Conservation (phyloP, 768 basidiomycete species). For the Glaciozyma martinii region DNA sequence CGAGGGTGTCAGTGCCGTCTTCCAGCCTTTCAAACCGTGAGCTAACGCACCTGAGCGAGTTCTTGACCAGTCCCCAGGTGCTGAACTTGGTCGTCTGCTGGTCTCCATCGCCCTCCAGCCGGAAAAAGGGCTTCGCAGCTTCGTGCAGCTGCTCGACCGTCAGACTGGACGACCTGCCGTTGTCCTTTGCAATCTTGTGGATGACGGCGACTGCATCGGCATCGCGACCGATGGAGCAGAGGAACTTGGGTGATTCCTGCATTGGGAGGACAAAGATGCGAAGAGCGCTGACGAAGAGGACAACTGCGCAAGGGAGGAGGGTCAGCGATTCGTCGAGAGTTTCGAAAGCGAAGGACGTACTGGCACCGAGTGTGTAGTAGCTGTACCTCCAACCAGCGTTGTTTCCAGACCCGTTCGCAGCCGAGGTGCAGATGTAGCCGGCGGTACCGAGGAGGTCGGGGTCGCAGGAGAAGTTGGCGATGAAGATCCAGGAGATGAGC, state of each 20-base stretch:
- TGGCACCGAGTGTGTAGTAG: constrained; percentile 18
- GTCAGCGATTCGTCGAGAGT: neutral
- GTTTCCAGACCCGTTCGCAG: constrained; percentile 25
- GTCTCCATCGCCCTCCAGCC: constrained; percentile 5
- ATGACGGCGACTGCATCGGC: constrained; percentile 51
- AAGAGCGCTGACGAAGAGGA: constrained; percentile 49
- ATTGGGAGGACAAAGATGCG: constrained; percentile 54
- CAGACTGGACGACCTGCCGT: constrained; percentile 46
- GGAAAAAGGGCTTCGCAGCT: constrained; percentile 17
- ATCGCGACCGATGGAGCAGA: constrained; percentile 52
- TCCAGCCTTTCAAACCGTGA: too few relatives aligned
- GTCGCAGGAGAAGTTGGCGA: constrained; percentile 51
- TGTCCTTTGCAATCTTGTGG: constrained; percentile 47
- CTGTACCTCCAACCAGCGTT: constrained; percentile 59
- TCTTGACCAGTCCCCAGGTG: neutral
- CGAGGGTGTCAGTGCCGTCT: too few relatives aligned
- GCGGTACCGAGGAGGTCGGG: constrained; percentile 32
- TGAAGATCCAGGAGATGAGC: constrained; percentile 51
- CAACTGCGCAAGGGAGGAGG: constrained; percentile 38
- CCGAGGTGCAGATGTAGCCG: constrained; percentile 45
- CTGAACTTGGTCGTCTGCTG: constrained; percentile 6
- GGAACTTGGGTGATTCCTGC: constrained; percentile 57
- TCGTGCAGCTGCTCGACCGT: constrained; percentile 44
- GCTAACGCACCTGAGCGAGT: neutral
- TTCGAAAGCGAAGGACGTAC: too few relatives aligned